Conservation (phyloP, 2,329 filamentous ascomycete species). For the Pseudogymnoascus sp. region DNA sequence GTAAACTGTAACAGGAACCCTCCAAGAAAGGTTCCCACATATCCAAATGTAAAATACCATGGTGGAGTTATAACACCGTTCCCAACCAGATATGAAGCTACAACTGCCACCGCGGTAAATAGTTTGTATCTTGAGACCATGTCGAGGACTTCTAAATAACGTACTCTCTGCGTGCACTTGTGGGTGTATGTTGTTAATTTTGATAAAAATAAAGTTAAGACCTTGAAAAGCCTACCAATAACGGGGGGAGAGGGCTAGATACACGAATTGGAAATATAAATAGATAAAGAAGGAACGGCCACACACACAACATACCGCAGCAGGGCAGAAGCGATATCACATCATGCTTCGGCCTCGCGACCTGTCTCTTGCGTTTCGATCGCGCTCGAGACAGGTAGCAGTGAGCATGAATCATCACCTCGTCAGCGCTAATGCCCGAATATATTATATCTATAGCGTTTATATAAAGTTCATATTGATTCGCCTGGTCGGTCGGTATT, state of each 20-base stretch:
- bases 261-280: not conserved
- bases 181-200: not conserved
- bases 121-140: not conserved
- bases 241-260: not conserved
- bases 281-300: not conserved
- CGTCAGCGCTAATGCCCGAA: not conserved
- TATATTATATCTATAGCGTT: not conserved
- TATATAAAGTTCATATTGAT: not conserved
- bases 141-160: not conserved
- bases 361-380: too few relatives aligned
- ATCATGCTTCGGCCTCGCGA: not conserved
- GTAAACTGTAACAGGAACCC: conserved; percentile 33
- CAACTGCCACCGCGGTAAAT: not conserved
- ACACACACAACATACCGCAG: not conserved
- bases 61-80: not conserved
- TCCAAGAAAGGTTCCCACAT: conserved; percentile 32
- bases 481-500: not conserved
- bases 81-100: not conserved
- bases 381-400: not conserved
- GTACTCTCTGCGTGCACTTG: not conserved
- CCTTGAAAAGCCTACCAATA: not conserved
- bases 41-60: conserved; percentile 14
- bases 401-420: too few relatives aligned
- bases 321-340: not conserved
- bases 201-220: not conserved